Conservation (phyloP, 768 basidiomycete species). For the Kwoniella bestiolae region DNA sequence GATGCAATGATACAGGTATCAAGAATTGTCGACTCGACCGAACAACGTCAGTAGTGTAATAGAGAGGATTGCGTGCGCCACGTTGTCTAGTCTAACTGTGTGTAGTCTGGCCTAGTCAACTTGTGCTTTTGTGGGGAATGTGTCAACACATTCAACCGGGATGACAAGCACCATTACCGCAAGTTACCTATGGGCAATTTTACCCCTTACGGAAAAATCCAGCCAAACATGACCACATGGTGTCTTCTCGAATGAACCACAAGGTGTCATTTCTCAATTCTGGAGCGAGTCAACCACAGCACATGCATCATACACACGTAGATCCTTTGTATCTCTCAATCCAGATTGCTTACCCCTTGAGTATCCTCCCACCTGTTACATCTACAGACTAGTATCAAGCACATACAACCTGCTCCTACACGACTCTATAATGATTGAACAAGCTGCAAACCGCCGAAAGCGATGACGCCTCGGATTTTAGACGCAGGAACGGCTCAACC, state of each 20-base stretch:
- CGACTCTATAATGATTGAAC: background rate
- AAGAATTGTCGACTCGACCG: background rate
- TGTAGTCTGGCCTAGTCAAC: too few relatives aligned
- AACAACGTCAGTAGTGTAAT: too few relatives aligned
- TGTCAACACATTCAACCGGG: background rate
- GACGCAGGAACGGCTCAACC: too few relatives aligned
- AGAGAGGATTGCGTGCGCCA: slow-evolving; percentile 1
- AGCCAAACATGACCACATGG: background rate
- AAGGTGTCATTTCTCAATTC: too few relatives aligned
- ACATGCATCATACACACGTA: background rate
- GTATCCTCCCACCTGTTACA: background rate
- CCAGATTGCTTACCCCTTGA: background rate
- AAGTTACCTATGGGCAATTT: background rate
- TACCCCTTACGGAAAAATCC: slow-evolving; percentile 8
- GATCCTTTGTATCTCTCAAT: background rate
- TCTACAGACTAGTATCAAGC: background rate
- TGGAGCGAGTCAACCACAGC: background rate
- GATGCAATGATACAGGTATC: background rate
- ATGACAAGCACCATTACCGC: background rate
- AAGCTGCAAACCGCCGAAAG: too few relatives aligned
- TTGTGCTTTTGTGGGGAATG: background rate
- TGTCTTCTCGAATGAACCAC: background rate
- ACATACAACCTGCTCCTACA: background rate
- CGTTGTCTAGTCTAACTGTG: too few relatives aligned
- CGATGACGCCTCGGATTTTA: too few relatives aligned